Evolutionary conservation across 768 basidiomycete species (phyloP).

Genomic region (Macrolepiota dolichaula): DNA sequence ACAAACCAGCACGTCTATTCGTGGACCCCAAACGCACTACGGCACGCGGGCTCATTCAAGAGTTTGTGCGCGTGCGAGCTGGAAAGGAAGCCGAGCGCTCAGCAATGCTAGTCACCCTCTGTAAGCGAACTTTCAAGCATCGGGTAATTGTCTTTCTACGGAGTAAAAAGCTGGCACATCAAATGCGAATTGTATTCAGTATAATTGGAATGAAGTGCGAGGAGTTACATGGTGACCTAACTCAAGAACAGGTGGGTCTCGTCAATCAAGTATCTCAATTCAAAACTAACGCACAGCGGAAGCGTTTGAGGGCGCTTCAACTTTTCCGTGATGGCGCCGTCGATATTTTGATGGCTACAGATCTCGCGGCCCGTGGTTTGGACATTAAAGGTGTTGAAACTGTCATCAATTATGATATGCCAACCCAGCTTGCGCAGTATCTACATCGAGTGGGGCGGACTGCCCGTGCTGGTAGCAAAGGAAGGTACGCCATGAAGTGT

Average conservation of each 20-base stretch:
- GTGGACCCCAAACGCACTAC: conserved; percentile 92
- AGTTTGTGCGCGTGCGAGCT: conserved; percentile 89
- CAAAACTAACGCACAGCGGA: conserved; percentile 9
- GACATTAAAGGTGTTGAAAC: conserved; percentile 98
- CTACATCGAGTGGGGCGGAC: conserved; percentile 97
- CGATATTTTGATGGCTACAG: conserved; percentile 95
- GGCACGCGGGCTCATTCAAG: conserved; percentile 84
- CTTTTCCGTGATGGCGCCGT: conserved; percentile 83
- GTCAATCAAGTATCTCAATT: not conserved
- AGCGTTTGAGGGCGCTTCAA: conserved; percentile 86
- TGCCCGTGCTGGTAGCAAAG: conserved; percentile 89
- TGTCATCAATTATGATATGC: conserved; percentile 99
- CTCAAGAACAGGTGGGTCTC: conserved; percentile 83
- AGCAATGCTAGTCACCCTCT: conserved; percentile 74
- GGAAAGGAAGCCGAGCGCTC: conserved; percentile 76
- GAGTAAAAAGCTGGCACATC: conserved; percentile 96
- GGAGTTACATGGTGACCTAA: conserved; percentile 93
- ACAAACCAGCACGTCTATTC: conserved; percentile 91
- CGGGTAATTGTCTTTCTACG: conserved; percentile 91
- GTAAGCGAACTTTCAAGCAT: conserved; percentile 82
- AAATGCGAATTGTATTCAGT: conserved; percentile 91
- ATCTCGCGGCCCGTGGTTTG: conserved; percentile 90
- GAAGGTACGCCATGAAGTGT: conserved; percentile 58
- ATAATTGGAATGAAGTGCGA: conserved; percentile 86
- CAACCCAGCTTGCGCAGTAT: conserved; percentile 87